Conservation (phyloP, 176 grass and related monocot genomes). For the Aegilops speltoides region DNA sequence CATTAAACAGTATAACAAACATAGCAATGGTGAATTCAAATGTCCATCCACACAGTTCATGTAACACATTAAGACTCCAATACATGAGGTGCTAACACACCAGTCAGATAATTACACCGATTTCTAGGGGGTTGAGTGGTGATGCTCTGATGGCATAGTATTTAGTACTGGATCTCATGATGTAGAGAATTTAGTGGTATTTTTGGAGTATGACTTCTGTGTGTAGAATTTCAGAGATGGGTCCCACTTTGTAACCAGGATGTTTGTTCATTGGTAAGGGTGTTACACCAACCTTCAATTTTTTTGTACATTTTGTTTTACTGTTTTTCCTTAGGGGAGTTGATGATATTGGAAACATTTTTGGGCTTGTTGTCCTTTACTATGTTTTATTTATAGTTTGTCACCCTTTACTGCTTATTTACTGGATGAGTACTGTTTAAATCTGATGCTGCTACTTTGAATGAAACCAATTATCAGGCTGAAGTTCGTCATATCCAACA, state of each 20-base stretch:
- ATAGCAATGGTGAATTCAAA: too few relatives aligned
- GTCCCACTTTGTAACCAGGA: neutral
- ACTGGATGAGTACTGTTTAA: neutral
- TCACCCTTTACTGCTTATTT: neutral
- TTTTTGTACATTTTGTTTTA: neutral
- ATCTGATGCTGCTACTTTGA: conserved; percentile 6
- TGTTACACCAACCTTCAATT: too few relatives aligned
- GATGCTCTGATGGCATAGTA: too few relatives aligned
- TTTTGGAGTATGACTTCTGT: neutral
- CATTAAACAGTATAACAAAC: too few relatives aligned
- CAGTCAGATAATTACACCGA: too few relatives aligned
- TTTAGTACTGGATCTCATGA: too few relatives aligned
- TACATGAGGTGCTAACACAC: too few relatives aligned
- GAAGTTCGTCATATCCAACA: conserved; percentile 92
- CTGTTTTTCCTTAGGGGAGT: neutral
- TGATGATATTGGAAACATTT: neutral
- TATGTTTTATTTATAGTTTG: neutral
- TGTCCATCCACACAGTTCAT: too few relatives aligned
- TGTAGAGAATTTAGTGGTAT: neutral
- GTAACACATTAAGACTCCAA: too few relatives aligned
- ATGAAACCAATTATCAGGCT: conserved; percentile 53
- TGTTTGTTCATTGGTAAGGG: neutral
- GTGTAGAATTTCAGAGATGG: neutral
- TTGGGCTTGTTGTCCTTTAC: neutral
- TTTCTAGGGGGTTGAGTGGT: too few relatives aligned